Percentiles rank a stretch among this genome's conserved stretches.
These are phyloP conservation scores for Diaporthe sp. DNA, from an alignment of 2,329 filamentous ascomycete species.

Conservation along the genomic window DNA sequence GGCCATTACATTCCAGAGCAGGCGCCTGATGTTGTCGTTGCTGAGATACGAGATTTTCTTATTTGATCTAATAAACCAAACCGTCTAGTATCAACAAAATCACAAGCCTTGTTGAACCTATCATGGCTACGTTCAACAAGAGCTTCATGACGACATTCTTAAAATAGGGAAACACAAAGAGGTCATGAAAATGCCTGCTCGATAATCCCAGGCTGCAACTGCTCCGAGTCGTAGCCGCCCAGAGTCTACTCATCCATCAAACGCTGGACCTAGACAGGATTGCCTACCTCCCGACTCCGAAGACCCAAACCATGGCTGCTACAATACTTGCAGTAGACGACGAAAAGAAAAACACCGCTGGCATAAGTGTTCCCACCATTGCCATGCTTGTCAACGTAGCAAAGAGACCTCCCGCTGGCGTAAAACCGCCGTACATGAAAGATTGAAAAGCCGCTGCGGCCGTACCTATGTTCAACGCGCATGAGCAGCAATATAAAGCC, in stretches of 20 bases:
- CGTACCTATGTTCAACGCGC: background rate
- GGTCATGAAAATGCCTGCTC: too few relatives aligned
- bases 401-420: conserved; percentile 44
- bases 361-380: conserved; percentile 42
- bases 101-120: too few relatives aligned
- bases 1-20: conserved; percentile 67
- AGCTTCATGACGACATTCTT: too few relatives aligned
- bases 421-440: conserved; percentile 43
- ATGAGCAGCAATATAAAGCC: background rate
- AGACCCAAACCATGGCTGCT: conserved; percentile 37
- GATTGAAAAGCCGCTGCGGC: conserved; percentile 41
- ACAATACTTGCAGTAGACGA: conserved; percentile 21
- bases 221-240: background rate
- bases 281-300: conserved; percentile 13
- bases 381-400: conserved; percentile 45
- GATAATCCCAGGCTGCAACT: background rate
- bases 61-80: background rate
- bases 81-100: too few relatives aligned
- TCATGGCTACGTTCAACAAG: too few relatives aligned
- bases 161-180: too few relatives aligned
- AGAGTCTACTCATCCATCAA: background rate
- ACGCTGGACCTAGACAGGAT: background rate
- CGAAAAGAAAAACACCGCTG: conserved; percentile 14
- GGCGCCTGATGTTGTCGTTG: conserved; percentile 59
- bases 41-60: conserved; percentile 55